Percentiles rank a stretch among this genome's conserved stretches.
phyloP scores from a whole-genome alignment of 192 early-diverging fungal species.

The Backusella morwellensis region DNA sequence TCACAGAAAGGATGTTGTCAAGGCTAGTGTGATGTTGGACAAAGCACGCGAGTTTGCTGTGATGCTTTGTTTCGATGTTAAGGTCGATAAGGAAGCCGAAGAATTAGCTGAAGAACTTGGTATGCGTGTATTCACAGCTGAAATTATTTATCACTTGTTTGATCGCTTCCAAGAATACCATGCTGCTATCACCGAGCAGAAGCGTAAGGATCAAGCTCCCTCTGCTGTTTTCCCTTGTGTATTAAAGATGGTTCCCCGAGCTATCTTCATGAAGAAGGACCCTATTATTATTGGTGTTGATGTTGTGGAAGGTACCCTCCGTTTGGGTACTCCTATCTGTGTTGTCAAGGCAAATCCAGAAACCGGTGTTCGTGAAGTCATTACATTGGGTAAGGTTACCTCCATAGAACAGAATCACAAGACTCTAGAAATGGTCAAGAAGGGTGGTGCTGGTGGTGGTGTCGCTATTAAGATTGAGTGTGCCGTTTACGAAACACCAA shows the following conservation, averaged over 20 bases:
- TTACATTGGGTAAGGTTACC: slow-evolving; percentile 83
- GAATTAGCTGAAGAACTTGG: slow-evolving; percentile 90
- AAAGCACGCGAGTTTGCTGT: slow-evolving; percentile 75
- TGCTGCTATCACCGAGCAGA: slow-evolving; percentile 75
- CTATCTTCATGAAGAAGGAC: slow-evolving; percentile 92
- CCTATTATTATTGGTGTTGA: slow-evolving; percentile 97
- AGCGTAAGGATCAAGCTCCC: slow-evolving; percentile 82
- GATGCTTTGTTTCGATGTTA: slow-evolving; percentile 90
- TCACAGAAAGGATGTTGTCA: slow-evolving; percentile 95
- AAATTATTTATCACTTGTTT: slow-evolving; percentile 99
- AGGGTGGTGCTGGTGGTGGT: slow-evolving; percentile 77
- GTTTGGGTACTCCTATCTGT: slow-evolving; percentile 89
- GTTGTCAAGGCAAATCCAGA: slow-evolving; percentile 73
- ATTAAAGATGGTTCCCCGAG: slow-evolving; percentile 82
- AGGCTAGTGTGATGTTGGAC: slow-evolving; percentile 91
- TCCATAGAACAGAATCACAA: slow-evolving; percentile 95
- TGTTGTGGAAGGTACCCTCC: slow-evolving; percentile 88
- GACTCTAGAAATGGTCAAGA: slow-evolving; percentile 74
- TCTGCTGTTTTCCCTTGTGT: slow-evolving; percentile 97
- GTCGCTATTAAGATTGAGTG: slow-evolving; percentile 92
- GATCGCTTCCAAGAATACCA: slow-evolving; percentile 87
- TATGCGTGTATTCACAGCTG: slow-evolving; percentile 91
- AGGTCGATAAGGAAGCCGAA: slow-evolving; percentile 86
- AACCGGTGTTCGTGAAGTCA: slow-evolving; percentile 69
- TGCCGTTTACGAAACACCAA: slow-evolving; percentile 78